Evolutionary conservation across 73 alveolate species (phyloP), one percentile per base, ranked within the genome.

Genomic region (Blepharisma stoltei): DNA sequence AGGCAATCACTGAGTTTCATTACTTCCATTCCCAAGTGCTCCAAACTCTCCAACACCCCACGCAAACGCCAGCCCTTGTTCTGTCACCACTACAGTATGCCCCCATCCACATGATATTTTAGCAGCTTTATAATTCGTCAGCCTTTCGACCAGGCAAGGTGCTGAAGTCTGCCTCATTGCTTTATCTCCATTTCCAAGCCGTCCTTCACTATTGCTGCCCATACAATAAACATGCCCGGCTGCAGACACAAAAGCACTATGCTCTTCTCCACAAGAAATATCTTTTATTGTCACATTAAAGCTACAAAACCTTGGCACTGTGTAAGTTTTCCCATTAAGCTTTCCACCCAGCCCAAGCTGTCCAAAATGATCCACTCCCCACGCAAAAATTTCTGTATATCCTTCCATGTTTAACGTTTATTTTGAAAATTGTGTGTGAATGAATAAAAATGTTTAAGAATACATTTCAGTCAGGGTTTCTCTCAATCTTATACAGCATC

Each of bases 401-500:
- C 45, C 65, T 44, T 69, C 65, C 65, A 69, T 69, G 41, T 32
- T 32, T 32, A 32, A 32, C 41, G 41, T 32, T 32, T 32, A 32
- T 32, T 32, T 32, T 32, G 41, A 32, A 32, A 32, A 32, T 32
- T 32, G 41, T 32, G 41, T 32, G 41, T 3, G 41, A 32, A 32
- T 32, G 41, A 32, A 32, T 32, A 32, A 32, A 32, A 32, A 52
- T 52, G 66, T 52, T 52, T 52, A 52, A 52, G 66, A 52, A 52
- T 20, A 52, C 66, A 52, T 52, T 52, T 52, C 66, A 52, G 66
- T 52, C 66, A 6, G 98, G 98, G 18, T 92, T 92, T 88, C 82
- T 92, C n/a, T 89, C 98, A 53, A 89, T 92, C 75, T 83, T 92
- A 25, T 92, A 92, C 79, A 86, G 94, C 20, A 92, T 92, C 46